phyloP scores from a whole-genome alignment of 192 early-diverging fungal species.

The Podila epicladia region DNA sequence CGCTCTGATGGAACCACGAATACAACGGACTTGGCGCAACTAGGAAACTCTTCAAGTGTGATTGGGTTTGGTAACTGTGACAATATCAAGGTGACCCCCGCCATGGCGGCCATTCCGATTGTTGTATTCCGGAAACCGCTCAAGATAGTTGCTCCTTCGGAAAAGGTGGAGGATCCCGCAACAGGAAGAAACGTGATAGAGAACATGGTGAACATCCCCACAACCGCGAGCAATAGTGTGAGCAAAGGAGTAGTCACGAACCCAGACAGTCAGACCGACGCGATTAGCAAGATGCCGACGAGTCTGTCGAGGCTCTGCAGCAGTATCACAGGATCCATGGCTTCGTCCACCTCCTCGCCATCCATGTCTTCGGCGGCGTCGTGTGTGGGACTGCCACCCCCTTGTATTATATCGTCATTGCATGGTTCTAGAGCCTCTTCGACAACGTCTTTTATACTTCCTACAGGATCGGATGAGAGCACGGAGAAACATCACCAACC shows the following conservation, averaged over 20 bases:
- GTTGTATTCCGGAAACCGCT: slow-evolving; percentile 28
- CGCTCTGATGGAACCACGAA: slow-evolving; percentile 28
- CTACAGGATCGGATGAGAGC: background rate
- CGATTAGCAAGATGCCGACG: slow-evolving; percentile 11
- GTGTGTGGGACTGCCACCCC: background rate
- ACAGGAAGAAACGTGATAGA: background rate
- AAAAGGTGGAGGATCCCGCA: background rate
- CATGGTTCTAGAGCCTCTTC: background rate
- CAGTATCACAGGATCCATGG: background rate
- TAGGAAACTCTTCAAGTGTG: background rate
- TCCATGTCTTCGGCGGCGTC: background rate
- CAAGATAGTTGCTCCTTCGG: background rate
- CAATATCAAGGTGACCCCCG: slow-evolving; percentile 25
- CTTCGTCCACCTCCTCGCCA: background rate
- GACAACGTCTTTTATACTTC: slow-evolving; percentile 1
- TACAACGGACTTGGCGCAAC: slow-evolving; percentile 29
- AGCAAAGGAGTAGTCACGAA: too few species aligned
- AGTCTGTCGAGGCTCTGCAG: slow-evolving; percentile 7
- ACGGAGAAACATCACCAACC: background rate
- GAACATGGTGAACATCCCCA: background rate
- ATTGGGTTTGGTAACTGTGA: slow-evolving; percentile 9
- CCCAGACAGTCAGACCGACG: slow-evolving; percentile 10
- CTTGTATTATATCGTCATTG: background rate
- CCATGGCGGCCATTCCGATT: slow-evolving; percentile 38
- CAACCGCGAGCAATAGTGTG: too few species aligned